phyloP scores from a whole-genome alignment of 495 filamentous ascomycete genomes.

The Chaetomidium leptoderma region DNA sequence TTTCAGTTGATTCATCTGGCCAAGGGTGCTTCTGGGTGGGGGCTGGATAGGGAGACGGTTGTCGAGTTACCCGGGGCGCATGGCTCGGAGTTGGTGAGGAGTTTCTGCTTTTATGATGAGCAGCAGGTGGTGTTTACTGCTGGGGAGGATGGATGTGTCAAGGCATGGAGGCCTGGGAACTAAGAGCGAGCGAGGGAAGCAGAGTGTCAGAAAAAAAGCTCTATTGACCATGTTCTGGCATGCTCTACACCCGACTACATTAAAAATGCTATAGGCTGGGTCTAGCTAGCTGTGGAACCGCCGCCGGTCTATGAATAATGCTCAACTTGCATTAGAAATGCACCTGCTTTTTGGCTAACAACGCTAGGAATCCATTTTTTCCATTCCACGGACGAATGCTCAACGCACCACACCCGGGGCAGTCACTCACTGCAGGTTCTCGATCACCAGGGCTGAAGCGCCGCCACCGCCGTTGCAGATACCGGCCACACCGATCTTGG shows the following conservation, averaged over 20 bases:
- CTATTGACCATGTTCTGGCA: neutral
- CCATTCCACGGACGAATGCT: neutral
- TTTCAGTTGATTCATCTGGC: constrained; percentile 65
- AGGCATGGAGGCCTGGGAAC: constrained; percentile 51
- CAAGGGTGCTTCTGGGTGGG: constrained; percentile 54
- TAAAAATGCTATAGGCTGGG: constrained; percentile 26
- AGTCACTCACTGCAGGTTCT: constrained; percentile 54
- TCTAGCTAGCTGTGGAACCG: constrained; percentile 14
- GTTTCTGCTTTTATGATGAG: constrained; percentile 70
- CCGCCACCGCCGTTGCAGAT: constrained; percentile 99
- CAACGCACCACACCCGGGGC: constrained; percentile 3
- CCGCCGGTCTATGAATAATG: constrained; percentile 20
- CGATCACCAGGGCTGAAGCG: constrained; percentile 84
- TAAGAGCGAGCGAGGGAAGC: neutral
- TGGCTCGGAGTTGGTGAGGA: constrained; percentile 77
- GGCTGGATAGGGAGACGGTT: constrained; percentile 54
- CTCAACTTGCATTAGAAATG: constrained; percentile 8
- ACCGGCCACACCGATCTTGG: constrained; percentile 86
- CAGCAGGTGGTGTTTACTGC: constrained; percentile 66
- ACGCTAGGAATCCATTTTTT: neutral
- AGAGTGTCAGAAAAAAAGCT: neutral
- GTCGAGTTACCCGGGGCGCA: constrained; percentile 72
- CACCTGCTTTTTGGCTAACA: neutral
- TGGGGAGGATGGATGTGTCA: constrained; percentile 74
- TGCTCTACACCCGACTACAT: neutral